A percentile compares a stretch with the other conserved stretches of the same genome.
Conservation (phyloP, 345 rosid genomes). For the Melaleuca alternifolia region DNA sequence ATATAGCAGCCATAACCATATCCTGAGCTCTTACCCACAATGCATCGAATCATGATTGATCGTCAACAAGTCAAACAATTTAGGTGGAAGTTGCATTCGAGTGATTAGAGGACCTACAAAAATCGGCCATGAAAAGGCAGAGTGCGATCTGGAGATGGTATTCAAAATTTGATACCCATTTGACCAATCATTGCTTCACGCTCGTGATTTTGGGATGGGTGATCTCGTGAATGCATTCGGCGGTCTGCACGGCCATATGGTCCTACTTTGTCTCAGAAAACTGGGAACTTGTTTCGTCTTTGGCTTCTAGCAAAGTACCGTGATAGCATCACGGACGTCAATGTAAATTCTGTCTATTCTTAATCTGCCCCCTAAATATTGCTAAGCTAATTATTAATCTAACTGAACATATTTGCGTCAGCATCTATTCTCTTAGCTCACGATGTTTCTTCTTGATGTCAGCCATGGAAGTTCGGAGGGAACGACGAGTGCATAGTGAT, state of each 20-base stretch:
- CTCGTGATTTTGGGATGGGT: not conserved
- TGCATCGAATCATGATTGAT: not conserved
- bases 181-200: not conserved
- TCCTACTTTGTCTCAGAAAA: not conserved
- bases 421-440: not conserved
- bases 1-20: not conserved
- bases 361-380: too few species aligned
- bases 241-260: not conserved
- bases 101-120: not conserved
- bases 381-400: too few species aligned
- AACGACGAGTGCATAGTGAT: slow-evolving; percentile 50
- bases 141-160: not conserved
- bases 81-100: not conserved
- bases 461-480: slow-evolving; percentile 75
- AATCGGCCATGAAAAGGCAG: not conserved
- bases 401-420: not conserved
- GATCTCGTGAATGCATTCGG: not conserved
- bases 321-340: not conserved
- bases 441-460: not conserved
- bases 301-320: not conserved
- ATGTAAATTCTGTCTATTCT: too few species aligned
- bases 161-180: not conserved
- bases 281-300: not conserved
- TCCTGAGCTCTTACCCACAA: not conserved
- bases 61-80: not conserved